Percentiles rank a stretch among this genome's conserved stretches.
Conservation (phyloP, 192 early-diverging fungal genomes). For the Coemansia pectinata region DNA sequence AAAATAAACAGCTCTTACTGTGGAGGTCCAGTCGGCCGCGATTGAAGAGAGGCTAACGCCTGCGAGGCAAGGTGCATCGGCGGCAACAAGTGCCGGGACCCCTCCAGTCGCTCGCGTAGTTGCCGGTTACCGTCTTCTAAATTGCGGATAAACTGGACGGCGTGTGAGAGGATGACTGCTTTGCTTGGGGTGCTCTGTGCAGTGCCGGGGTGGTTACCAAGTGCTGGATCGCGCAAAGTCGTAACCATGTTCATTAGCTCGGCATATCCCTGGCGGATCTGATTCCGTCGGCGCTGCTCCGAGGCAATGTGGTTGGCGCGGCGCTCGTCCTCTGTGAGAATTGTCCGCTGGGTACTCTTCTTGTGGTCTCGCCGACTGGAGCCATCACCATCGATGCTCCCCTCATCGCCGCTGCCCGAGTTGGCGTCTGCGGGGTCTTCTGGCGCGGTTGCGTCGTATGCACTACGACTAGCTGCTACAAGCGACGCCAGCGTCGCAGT, state of each 20-base stretch:
- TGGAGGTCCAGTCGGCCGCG: conserved; percentile 13
- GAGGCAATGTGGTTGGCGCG: conserved; percentile 93
- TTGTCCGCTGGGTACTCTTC: conserved; percentile 47
- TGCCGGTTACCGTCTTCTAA: conserved; percentile 50
- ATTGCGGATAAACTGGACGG: conserved; percentile 69
- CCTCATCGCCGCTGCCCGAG: not conserved
- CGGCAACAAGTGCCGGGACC: conserved; percentile 16
- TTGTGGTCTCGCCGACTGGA: conserved; percentile 36
- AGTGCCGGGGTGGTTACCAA: conserved; percentile 55
- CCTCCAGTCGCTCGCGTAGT: conserved; percentile 45
- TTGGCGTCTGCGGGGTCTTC: conserved; percentile 3
- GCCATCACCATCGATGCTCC: not conserved
- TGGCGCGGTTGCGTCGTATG: not conserved
- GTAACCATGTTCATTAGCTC: conserved; percentile 85
- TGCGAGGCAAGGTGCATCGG: conserved; percentile 20
- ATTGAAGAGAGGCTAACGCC: conserved; percentile 8
- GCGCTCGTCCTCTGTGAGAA: conserved; percentile 89
- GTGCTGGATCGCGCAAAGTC: conserved; percentile 57
- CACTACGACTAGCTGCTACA: not conserved
- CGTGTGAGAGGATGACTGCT: conserved; percentile 80
- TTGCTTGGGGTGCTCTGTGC: conserved; percentile 80
- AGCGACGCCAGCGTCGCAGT: not conserved
- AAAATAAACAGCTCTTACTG: conserved; percentile 3
- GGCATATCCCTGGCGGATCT: conserved; percentile 88
- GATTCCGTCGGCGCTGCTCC: conserved; percentile 88